phyloP scores from a whole-genome alignment of 768 basidiomycete genomes.

The Leccinum barrowsii region DNA sequence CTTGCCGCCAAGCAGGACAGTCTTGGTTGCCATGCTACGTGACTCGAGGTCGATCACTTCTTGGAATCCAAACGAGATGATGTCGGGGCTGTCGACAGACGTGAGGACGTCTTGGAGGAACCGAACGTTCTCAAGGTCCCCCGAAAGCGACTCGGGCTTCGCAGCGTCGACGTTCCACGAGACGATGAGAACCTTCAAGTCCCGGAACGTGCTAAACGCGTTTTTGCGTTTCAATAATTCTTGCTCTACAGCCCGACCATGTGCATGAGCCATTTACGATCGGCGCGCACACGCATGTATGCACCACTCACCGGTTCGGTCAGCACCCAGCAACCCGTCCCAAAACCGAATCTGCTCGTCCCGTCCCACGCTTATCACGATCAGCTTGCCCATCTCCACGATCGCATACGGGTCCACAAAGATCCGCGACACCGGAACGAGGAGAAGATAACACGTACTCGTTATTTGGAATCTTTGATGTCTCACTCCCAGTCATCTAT shows the following conservation, averaged over 20 bases:
- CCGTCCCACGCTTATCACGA: conserved; percentile 71
- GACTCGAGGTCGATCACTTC: conserved; percentile 96
- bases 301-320: conserved; percentile 76
- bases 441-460: too few relatives aligned
- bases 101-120: conserved; percentile 71
- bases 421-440: conserved; percentile 57
- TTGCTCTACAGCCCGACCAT: conserved; percentile 48
- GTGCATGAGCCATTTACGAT: conserved; percentile 3
- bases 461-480: too few relatives aligned
- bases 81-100: conserved; percentile 75
- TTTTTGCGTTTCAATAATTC: conserved; percentile 73
- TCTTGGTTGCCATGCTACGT: conserved; percentile 89
- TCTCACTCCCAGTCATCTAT: too few relatives aligned
- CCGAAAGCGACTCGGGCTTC: conserved; percentile 69
- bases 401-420: conserved; percentile 73
- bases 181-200: conserved; percentile 72
- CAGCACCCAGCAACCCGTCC: conserved; percentile 83
- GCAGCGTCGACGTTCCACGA: conserved; percentile 94
- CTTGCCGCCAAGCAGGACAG: conserved; percentile 71
- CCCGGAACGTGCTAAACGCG: conserved; percentile 75
- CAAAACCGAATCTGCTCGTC: conserved; percentile 76
- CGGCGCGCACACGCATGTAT: not conserved
- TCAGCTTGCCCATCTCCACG: conserved; percentile 60
- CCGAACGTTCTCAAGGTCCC: conserved; percentile 64
- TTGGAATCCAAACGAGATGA: conserved; percentile 93